Conservation (phyloP, 2,329 filamentous ascomycete genomes). For the Colletotrichum brevisporum region DNA sequence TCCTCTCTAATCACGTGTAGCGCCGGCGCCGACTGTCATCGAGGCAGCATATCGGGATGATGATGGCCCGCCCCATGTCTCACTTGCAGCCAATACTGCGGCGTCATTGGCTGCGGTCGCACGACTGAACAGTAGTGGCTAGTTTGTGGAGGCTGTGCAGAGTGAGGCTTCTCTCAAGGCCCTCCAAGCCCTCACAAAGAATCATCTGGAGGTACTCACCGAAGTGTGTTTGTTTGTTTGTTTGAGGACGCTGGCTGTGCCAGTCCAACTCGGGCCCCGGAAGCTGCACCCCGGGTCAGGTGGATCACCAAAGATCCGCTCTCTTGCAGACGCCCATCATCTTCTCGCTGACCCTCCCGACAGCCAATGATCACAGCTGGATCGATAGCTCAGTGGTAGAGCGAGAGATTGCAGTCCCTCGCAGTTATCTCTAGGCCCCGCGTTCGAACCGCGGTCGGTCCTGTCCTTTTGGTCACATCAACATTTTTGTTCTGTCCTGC, state of each 20-base stretch:
- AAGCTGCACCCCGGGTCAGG: neutral
- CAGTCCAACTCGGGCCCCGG: neutral
- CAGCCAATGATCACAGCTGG: neutral
- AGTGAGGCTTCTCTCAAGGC: conserved; percentile 2
- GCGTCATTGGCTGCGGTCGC: conserved; percentile 18
- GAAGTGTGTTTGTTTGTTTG: neutral
- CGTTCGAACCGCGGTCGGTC: conserved; percentile 40
- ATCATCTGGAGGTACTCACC: neutral
- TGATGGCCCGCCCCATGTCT: conserved; percentile 46
- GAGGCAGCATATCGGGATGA: conserved; percentile 48
- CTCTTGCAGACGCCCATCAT: neutral
- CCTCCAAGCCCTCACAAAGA: neutral
- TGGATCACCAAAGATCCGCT: neutral
- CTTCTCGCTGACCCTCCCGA: neutral
- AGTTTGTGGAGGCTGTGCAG: conserved; percentile 25
- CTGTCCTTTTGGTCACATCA: neutral
- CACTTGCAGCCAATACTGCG: conserved; percentile 1
- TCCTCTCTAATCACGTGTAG: conserved; percentile 26
- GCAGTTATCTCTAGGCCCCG: conserved; percentile 40
- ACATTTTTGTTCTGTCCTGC: neutral
- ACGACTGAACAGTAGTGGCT: neutral
- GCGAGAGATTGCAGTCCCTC: conserved; percentile 37
- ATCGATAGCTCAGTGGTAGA: conserved; percentile 32
- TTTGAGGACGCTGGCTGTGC: neutral
- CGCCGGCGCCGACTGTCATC: conserved; percentile 12